phyloP scores from a whole-genome alignment of 768 basidiomycete genomes.

The Boletus edulis region DNA sequence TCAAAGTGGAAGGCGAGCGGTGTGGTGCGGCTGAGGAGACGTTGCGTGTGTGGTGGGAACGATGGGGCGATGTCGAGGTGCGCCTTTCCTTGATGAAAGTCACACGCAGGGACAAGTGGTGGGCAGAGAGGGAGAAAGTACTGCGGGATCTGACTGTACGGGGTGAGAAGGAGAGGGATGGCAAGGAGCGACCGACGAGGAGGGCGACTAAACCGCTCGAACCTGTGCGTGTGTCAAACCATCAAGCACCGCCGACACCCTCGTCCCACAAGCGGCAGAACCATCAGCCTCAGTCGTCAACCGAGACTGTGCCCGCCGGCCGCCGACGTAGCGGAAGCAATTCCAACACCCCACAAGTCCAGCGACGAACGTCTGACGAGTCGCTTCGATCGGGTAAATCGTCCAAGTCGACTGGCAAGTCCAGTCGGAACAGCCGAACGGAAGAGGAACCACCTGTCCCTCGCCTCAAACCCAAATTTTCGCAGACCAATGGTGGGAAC shows the following conservation, averaged over 20 bases:
- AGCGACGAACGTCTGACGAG: constrained; percentile 37
- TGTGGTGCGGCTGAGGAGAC: constrained; percentile 71
- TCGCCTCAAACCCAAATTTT: constrained; percentile 23
- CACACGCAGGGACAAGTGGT: constrained; percentile 36
- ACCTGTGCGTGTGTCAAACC: constrained; percentile 23
- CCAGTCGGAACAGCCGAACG: constrained; percentile 27
- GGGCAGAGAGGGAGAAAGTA: constrained; percentile 28
- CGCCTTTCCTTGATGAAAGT: constrained; percentile 39
- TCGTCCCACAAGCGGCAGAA: constrained; percentile 22
- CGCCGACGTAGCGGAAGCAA: constrained; percentile 30
- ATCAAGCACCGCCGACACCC: constrained; percentile 21
- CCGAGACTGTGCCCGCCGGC: constrained; percentile 17
- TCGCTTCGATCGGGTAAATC: constrained; percentile 43
- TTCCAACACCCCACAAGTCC: constrained; percentile 16
- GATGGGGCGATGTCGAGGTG: constrained; percentile 67
- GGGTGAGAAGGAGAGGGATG: constrained; percentile 16
- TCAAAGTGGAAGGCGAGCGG: constrained; percentile 68
- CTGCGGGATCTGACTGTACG: constrained; percentile 17
- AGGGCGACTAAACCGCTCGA: constrained; percentile 24
- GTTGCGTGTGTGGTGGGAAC: constrained; percentile 61
- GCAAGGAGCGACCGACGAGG: constrained; percentile 16
- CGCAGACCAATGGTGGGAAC: constrained; percentile 13
- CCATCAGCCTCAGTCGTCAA: constrained; percentile 31
- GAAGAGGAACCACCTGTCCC: constrained; percentile 31
- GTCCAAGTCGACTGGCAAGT: constrained; percentile 23